phyloP scores from a whole-genome alignment of 2,329 filamentous ascomycete genomes.

The Fusarium brevicatenulatum region DNA sequence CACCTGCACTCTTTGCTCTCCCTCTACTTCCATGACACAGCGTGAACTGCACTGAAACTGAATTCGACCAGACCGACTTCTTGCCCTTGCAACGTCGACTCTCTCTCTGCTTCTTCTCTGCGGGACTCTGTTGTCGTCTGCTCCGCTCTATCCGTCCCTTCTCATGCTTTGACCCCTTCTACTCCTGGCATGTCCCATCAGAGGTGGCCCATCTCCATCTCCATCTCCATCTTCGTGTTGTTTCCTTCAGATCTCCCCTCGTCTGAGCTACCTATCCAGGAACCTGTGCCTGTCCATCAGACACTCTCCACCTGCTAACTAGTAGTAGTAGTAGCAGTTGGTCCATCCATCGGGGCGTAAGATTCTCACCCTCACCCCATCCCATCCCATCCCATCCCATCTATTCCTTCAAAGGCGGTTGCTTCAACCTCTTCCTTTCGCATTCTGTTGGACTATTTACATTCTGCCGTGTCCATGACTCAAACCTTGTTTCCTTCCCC shows the following conservation, averaged over 20 bases:
- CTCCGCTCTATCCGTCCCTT: conserved; percentile 19
- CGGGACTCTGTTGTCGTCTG: conserved; percentile 6
- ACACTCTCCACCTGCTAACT: conserved; percentile 33
- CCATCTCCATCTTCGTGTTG: conserved; percentile 27
- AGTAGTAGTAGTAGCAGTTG: conserved; percentile 29
- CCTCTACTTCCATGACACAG: conserved; percentile 3
- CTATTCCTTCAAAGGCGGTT: conserved; percentile 17
- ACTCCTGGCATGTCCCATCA: conserved; percentile 35
- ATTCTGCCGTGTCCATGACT: conserved; percentile 37
- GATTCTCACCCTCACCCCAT: conserved; percentile 36
- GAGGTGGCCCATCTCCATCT: conserved; percentile 27
- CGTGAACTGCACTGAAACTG: conserved; percentile 5
- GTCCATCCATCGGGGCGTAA: conserved; percentile 33
- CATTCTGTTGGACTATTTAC: conserved; percentile 41
- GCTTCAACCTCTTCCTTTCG: conserved; percentile 18
- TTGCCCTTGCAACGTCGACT: conserved; percentile 31
- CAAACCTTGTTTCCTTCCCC: neutral
- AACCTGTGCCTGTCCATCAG: conserved; percentile 36
- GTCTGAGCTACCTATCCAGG: conserved; percentile 29
- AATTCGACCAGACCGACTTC: conserved; percentile 18
- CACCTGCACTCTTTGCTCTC: neutral
- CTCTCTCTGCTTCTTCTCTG: neutral
- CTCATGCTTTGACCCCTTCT: conserved; percentile 11
- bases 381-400: conserved; percentile 13
- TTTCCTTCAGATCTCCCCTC: conserved; percentile 34